phyloP scores from a whole-genome alignment of 352 stramenopile species.

The Phytophthora citrophthora region DNA sequence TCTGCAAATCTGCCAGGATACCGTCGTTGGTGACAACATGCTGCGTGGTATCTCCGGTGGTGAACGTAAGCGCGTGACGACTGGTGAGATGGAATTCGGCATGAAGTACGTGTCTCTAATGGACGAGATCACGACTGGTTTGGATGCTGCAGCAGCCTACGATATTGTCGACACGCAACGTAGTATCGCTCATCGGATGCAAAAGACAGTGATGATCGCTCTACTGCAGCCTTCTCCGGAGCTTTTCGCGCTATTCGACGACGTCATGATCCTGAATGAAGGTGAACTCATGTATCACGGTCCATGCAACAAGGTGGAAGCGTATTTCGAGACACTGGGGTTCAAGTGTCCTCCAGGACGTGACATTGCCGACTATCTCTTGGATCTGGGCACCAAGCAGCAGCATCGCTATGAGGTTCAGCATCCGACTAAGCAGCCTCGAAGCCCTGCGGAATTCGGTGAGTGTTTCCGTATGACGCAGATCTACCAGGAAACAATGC shows the following conservation, averaged over 20 bases:
- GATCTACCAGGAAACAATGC: conserved; percentile 19
- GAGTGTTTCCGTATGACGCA: conserved; percentile 24
- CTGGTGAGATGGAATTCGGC: conserved; percentile 14
- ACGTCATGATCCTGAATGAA: conserved; percentile 23
- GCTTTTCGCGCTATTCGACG: conserved; percentile 20
- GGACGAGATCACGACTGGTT: conserved; percentile 61
- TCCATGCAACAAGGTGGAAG: conserved; percentile 27
- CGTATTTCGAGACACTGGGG: conserved; percentile 41
- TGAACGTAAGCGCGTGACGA: conserved; percentile 38
- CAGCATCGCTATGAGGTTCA: conserved; percentile 24
- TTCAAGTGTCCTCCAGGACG: conserved; percentile 32
- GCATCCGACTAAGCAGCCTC: conserved; percentile 8
- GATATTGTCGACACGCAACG: conserved; percentile 19
- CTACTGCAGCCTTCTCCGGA: conserved; percentile 17
- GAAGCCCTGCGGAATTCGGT: conserved; percentile 40
- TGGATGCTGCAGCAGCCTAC: conserved; percentile 12
- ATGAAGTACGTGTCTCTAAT: conserved; percentile 18
- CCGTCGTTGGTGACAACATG: conserved; percentile 57
- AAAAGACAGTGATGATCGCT: conserved; percentile 22
- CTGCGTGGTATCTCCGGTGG: conserved; percentile 87
- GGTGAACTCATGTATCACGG: conserved; percentile 27
- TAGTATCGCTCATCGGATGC: conserved; percentile 14
- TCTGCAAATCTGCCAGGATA: conserved; percentile 22
- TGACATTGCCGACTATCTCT: conserved; percentile 40
- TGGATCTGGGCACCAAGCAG: conserved; percentile 40